Evolutionary conservation across 2,329 filamentous ascomycete genomes (phyloP).

Genomic region (Xylariaceae sp.): DNA sequence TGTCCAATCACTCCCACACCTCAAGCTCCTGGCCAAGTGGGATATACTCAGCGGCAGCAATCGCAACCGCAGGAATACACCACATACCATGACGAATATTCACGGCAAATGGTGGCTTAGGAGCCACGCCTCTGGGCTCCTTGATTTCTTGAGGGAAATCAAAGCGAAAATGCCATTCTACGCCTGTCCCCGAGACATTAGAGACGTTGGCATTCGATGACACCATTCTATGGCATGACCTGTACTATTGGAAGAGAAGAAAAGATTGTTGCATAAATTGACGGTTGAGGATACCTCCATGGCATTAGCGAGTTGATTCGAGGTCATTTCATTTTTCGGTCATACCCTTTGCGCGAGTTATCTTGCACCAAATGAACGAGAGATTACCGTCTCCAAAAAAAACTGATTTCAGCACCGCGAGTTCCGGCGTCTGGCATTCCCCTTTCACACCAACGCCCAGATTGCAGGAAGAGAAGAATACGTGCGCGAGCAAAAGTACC

Average conservation of each 20-base stretch:
- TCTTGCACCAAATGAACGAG: conserved; percentile 29
- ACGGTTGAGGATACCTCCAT: conserved; percentile 43
- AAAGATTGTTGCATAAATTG: conserved; percentile 44
- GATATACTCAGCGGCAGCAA: conserved; percentile 39
- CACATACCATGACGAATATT: conserved; percentile 42
- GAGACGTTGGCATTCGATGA: conserved; percentile 15
- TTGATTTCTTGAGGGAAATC: neutral
- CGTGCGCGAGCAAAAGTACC: conserved; percentile 23
- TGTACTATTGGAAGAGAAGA: conserved; percentile 41
- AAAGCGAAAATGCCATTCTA: neutral
- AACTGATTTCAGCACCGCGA: conserved; percentile 30
- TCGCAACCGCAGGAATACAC: conserved; percentile 40
- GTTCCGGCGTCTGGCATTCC: conserved; percentile 27
- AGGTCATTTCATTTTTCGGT: conserved; percentile 33
- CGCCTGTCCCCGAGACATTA: neutral
- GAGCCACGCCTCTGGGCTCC: conserved; percentile 17
- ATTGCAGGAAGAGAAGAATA: conserved; percentile 27
- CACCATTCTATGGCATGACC: conserved; percentile 23
- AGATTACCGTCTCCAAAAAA: conserved; percentile 33
- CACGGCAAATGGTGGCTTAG: conserved; percentile 30
- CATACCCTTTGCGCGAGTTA: conserved; percentile 35
- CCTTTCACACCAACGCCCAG: conserved; percentile 26
- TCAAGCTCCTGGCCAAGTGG: conserved; percentile 38
- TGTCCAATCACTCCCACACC: conserved; percentile 62
- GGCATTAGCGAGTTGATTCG: conserved; percentile 46